These are phyloP conservation scores for Claviceps monticola DNA, from an alignment of 2,329 filamentous ascomycete genomes.

Conservation along the genomic window DNA sequence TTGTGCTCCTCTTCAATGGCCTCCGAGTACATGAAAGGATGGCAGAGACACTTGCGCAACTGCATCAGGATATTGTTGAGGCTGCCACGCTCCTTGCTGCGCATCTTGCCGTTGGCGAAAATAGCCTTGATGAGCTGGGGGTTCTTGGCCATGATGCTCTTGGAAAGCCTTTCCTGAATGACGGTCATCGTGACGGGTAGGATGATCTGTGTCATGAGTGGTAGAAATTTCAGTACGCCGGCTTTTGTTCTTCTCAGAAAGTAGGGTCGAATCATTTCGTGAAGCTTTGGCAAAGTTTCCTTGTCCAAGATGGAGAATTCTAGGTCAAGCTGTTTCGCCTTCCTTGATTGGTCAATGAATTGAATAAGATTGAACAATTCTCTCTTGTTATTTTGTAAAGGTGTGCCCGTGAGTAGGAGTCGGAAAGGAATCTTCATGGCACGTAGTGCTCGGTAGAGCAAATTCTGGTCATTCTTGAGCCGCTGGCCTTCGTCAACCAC, in stretches of 20 bases:
- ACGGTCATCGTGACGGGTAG: slow-evolving; percentile 90
- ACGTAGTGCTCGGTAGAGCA: slow-evolving; percentile 62
- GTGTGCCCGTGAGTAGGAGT: slow-evolving; percentile 78
- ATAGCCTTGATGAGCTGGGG: slow-evolving; percentile 79
- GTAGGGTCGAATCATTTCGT: slow-evolving; percentile 65
- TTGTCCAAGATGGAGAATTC: slow-evolving; percentile 67
- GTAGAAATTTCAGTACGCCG: slow-evolving; percentile 80
- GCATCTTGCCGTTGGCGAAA: slow-evolving; percentile 55
- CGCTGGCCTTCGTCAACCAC: slow-evolving; percentile 93
- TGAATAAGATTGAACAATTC: slow-evolving; percentile 96
- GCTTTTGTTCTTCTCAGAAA: slow-evolving; percentile 70
- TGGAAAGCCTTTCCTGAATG: slow-evolving; percentile 87
- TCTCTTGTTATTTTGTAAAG: slow-evolving; percentile 86
- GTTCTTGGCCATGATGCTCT: slow-evolving; percentile 84
- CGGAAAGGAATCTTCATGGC: slow-evolving; percentile 69
- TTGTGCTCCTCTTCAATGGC: slow-evolving; percentile 74
- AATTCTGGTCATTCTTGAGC: slow-evolving; percentile 80
- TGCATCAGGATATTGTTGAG: slow-evolving; percentile 94
- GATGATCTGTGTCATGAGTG: slow-evolving; percentile 89
- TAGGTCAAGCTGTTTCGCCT: slow-evolving; percentile 61
- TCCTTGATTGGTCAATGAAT: slow-evolving; percentile 62
- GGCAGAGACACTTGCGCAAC: slow-evolving; percentile 83
- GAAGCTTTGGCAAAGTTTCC: slow-evolving; percentile 68
- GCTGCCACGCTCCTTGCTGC: slow-evolving; percentile 58
- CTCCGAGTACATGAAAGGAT: slow-evolving; percentile 87